These are phyloP conservation scores for Hypoxylon sp. DNA, from an alignment of 2,329 filamentous ascomycete species.

Conservation along the genomic window DNA sequence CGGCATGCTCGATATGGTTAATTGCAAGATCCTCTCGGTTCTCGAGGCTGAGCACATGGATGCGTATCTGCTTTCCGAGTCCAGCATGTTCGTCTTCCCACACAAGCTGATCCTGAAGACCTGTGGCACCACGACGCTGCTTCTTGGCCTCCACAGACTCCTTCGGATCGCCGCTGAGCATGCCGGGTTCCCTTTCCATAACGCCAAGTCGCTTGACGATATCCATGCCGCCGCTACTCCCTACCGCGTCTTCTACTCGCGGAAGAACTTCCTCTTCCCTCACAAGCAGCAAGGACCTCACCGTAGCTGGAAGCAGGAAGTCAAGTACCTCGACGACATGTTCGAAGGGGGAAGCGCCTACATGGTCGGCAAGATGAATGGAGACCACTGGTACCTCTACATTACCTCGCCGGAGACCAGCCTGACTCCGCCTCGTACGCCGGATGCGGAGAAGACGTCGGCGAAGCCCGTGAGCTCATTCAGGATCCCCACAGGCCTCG, in stretches of 20 bases:
- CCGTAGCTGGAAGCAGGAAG: conserved; percentile 96
- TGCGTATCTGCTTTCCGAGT: conserved; percentile 96
- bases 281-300: conserved; percentile 94
- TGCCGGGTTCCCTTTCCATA: conserved; percentile 87
- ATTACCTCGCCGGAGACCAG: conserved; percentile 84
- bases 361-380: conserved; percentile 99
- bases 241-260: conserved; percentile 97
- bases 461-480: conserved; percentile 54
- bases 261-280: conserved; percentile 97
- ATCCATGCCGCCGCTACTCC: conserved; percentile 82
- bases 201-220: conserved; percentile 70
- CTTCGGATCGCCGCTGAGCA: conserved; percentile 88
- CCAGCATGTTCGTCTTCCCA: conserved; percentile 99
- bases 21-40: conserved; percentile 96
- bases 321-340: conserved; percentile 88
- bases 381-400: conserved; percentile 99
- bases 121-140: conserved; percentile 93
- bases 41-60: conserved; percentile 94
- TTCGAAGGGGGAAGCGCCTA: conserved; percentile 95
- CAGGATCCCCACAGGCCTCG: conserved; percentile 63
- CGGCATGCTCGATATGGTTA: conserved; percentile 95
- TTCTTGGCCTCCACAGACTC: conserved; percentile 88
- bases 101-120: conserved; percentile 99
- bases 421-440: conserved; percentile 84
- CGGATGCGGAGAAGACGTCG: conserved; percentile 58